Conservation (phyloP, 1,139 yeast genomes). For the Sugiyamaella paludigena region DNA sequence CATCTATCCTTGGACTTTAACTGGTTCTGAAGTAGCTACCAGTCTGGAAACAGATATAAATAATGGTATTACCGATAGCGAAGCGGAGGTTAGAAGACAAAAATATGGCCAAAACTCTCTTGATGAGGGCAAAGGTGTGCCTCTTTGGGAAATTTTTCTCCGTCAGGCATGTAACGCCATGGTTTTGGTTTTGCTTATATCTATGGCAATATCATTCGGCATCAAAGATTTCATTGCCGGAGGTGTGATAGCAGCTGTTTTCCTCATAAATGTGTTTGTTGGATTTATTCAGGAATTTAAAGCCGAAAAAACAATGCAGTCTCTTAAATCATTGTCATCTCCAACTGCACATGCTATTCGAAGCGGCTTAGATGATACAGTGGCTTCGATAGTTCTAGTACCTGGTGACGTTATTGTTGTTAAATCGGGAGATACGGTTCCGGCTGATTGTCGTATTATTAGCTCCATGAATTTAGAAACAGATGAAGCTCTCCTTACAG, state of each 20-base stretch:
- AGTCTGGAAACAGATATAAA: constrained; percentile 42
- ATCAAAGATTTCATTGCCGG: constrained; percentile 80
- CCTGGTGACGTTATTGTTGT: constrained; percentile 73
- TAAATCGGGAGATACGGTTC: constrained; percentile 74
- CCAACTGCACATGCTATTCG: constrained; percentile 72
- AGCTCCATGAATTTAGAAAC: constrained; percentile 68
- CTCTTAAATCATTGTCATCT: constrained; percentile 63
- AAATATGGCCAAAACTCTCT: constrained; percentile 58
- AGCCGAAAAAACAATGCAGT: constrained; percentile 81
- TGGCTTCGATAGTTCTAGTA: constrained; percentile 67
- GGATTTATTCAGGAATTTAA: constrained; percentile 70
- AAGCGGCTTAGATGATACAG: constrained; percentile 56
- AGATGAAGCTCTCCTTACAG: constrained; percentile 77
- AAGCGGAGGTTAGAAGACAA: constrained; percentile 39
- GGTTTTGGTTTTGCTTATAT: constrained; percentile 70
- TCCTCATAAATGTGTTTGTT: constrained; percentile 60
- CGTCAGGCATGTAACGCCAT: constrained; percentile 78
- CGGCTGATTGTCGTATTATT: constrained; percentile 68
- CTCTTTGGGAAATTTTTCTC: constrained; percentile 56
- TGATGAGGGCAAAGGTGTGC: constrained; percentile 60
- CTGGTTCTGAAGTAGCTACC: constrained; percentile 18
- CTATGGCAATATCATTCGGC: constrained; percentile 74
- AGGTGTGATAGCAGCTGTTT: constrained; percentile 75
- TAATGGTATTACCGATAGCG: constrained; percentile 48
- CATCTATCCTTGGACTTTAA: constrained; percentile 27